Evolutionary conservation across 805 yeast genomes (phyloP), one percentile per base, ranked within the genome.

Genomic region (Saturnispora kantuleensis): DNA sequence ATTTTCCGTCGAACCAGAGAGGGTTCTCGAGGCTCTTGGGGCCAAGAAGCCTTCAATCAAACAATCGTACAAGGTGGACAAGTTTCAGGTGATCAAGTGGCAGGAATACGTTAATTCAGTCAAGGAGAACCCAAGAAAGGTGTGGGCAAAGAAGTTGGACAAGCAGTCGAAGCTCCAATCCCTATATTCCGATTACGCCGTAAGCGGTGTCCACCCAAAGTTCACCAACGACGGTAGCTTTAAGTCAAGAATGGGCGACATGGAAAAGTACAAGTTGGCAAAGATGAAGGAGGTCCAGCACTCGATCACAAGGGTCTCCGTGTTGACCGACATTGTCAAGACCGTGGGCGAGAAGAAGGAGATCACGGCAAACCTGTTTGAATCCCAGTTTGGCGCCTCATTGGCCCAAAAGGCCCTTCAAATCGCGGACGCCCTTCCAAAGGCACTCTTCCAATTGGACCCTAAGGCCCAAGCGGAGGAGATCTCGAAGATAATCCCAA

Each of bases 21-120:
- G 81, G 55, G 97, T 88, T 9, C 68, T 90, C 45, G 72, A 71
- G 47, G 96, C 96, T 2, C 65, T 89, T 63, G 97, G 97, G 50
- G 77, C 84, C 41, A 68, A 71, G 48, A 90, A 89, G 64, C 97
- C 97, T 42, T 71, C 84, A 46, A 62, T 83, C 38, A 73, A 72
- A 51, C 71, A 79, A 56, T 76, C 95, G 9, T 67, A 83, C 44
- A 75, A 76, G 52, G 70, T 81, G 36, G 95, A 87, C 59, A 77
- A 76, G 56, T 68, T 68, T 17, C 96, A 88, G 62, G 77, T 85
- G 40, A 66, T 71, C 26, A 72, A 74, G 50, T 90, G 89, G 93
- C 87, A 87, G 64, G 67, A 71, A 48, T 83, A 76, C 62, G 81
- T 89, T 6, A 69, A 71, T 18, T 62, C 68, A 31, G 88, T 81